Base-by-base conservation (phyloP, 116 monocot genomes). In the Dioscorea cayenensis region DNA sequence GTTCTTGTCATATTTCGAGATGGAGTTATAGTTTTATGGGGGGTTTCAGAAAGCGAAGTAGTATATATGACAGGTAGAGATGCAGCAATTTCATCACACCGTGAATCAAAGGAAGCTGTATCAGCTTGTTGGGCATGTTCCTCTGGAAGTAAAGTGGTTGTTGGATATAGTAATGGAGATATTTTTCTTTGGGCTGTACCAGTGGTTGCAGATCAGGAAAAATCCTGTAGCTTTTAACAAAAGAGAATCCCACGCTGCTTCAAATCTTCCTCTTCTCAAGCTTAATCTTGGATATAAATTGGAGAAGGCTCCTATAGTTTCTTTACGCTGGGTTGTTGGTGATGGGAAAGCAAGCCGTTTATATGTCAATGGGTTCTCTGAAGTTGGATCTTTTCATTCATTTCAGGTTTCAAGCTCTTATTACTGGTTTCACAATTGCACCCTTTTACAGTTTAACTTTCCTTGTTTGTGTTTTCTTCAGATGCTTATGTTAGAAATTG, bases 271-370 rank as follows among this genome's bases (percentile, higher is more conserved):
- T 69, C 76, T 87, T 80, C 58, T 76, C 38, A 95, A 87, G 79
- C 82, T 95, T 48, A 92, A 95, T 77, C 90, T 95, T 72, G 87
- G 87, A n/a, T 92, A 83, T 77, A 95, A 95, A 68, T 51, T 84
- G 71, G 85, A 92, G 55, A 92, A 85, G 78, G 69, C 90, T 58
- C 92, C 92, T 32, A 83, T 92, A 67, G 72, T 82, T 63, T 84
- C 80, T 25, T 77, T 95, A 68, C 84, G 66, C 64, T 95, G 90
- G 83, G 69, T 82, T 51, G 19, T 21, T 70, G 67, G 77, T 64
- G 89, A 83, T 72, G 84, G 81, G 68, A 81, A 64, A 73, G 50
- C 81, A 35, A 78, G 75, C 60, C 85, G 83, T 50, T 71, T 95
- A 60, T 95, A 95, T 75, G 65, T 95, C 59, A 87, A 87, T 81